A percentile compares a stretch with the other conserved stretches of the same genome.
Evolutionary conservation across 1,284 basidiomycete species (phyloP).

Genomic region (Naganishia sp.): DNA sequence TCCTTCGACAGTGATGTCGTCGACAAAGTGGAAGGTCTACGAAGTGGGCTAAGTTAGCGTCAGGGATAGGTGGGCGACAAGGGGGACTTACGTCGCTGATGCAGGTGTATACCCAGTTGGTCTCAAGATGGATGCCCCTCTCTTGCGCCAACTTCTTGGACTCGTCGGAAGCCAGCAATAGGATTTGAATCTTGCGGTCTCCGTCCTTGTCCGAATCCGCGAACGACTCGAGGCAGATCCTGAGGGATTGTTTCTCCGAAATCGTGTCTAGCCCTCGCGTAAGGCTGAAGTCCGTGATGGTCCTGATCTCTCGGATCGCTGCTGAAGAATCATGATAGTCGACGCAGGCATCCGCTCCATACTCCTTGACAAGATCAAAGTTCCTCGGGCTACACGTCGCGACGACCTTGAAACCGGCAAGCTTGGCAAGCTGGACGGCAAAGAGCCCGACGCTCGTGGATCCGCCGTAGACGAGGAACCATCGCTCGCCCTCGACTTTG

Average conservation of each 20-base stretch:
- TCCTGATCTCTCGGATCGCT: conserved; percentile 39
- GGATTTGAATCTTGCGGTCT: conserved; percentile 40
- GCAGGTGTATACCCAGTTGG: conserved; percentile 44
- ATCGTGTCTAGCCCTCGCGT: conserved; percentile 45
- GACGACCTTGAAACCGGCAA: conserved; percentile 56
- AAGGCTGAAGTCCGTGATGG: conserved; percentile 43
- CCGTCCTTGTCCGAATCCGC: conserved; percentile 34
- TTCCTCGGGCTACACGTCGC: conserved; percentile 55
- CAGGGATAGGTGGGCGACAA: background rate
- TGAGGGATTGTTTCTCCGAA: conserved; percentile 38
- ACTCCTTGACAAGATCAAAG: conserved; percentile 51
- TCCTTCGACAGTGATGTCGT: conserved; percentile 37
- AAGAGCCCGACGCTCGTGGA: conserved; percentile 56
- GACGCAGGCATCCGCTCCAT: conserved; percentile 56
- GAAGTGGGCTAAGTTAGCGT: background rate
- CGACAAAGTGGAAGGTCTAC: conserved; percentile 42
- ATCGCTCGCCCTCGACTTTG: conserved; percentile 36
- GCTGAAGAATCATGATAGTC: conserved; percentile 44
- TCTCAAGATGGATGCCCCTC: conserved; percentile 36
- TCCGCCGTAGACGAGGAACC: conserved; percentile 55
- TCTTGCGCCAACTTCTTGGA: conserved; percentile 36
- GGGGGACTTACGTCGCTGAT: conserved; percentile 36
- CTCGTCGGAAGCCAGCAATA: conserved; percentile 37
- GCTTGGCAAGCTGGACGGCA: conserved; percentile 56
- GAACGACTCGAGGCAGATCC: conserved; percentile 40